A percentile compares a stretch with the other conserved stretches of the same genome.
Evolutionary conservation across 2,329 filamentous ascomycete genomes (phyloP).

Genomic region (Aspergillus latus): DNA sequence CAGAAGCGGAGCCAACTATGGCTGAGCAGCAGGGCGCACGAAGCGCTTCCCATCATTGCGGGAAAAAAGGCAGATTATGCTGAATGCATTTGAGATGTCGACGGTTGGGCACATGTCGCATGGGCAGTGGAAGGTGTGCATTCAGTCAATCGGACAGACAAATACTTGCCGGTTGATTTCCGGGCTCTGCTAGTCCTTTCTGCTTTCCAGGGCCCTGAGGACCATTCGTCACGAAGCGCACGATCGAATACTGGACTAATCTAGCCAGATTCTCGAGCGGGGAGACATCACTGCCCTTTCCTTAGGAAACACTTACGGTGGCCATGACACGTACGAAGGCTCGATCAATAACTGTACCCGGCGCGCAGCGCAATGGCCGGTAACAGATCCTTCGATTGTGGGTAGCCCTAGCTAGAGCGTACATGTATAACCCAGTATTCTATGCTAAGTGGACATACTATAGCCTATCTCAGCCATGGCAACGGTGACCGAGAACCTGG

Average conservation of each 20-base stretch:
- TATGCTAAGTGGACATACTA: background rate
- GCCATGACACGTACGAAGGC: conserved; percentile 62
- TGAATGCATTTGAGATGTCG: conserved; percentile 67
- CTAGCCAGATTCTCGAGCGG: conserved; percentile 62
- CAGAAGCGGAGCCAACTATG: background rate
- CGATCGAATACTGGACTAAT: conserved; percentile 63
- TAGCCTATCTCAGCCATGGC: conserved; percentile 66
- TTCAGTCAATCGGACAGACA: background rate
- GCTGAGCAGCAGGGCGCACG: background rate
- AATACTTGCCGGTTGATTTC: background rate
- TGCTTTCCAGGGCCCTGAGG: conserved; percentile 55
- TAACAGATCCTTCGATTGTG: conserved; percentile 64
- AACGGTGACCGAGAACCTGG: conserved; percentile 63
- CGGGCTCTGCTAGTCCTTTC: background rate
- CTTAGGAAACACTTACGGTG: conserved; percentile 65
- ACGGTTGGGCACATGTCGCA: conserved; percentile 64
- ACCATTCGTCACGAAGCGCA: conserved; percentile 62
- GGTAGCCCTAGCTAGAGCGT: conserved; percentile 23
- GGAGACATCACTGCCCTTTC: conserved; percentile 66
- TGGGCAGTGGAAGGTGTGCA: conserved; percentile 63
- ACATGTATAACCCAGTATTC: too few relatives aligned
- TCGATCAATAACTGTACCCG: conserved; percentile 62
- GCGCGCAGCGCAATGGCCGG: conserved; percentile 63
- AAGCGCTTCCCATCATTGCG: background rate
- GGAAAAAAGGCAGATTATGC: conserved; percentile 55